Percentiles rank a stretch among this genome's conserved stretches.
phyloP scores from a whole-genome alignment of 2,329 filamentous ascomycete genomes.

The Alternaria sp. region DNA sequence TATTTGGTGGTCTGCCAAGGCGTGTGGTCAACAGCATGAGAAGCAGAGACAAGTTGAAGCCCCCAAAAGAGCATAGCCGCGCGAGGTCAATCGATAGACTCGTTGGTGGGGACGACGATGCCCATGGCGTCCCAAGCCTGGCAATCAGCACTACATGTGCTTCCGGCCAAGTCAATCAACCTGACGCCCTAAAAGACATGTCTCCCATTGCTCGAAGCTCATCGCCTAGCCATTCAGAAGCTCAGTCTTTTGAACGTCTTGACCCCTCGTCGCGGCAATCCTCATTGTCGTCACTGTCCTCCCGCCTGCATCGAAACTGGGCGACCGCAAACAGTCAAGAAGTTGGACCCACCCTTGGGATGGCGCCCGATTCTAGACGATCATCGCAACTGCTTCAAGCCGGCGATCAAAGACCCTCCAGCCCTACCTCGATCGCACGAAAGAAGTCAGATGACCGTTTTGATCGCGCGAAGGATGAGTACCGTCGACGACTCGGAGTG shows the following conservation, averaged over 20 bases:
- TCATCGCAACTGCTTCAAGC: not conserved
- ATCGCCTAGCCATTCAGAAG: conserved; percentile 56
- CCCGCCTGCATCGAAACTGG: conserved; percentile 36
- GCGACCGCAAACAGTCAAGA: conserved; percentile 34
- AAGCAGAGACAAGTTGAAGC: conserved; percentile 47
- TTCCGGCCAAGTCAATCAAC: conserved; percentile 64
- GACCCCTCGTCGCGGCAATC: conserved; percentile 47
- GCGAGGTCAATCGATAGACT: conserved; percentile 69
- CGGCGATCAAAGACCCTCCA: conserved; percentile 5
- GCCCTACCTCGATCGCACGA: conserved; percentile 20
- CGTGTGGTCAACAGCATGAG: conserved; percentile 56
- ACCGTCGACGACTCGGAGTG: conserved; percentile 44
- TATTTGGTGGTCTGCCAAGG: conserved; percentile 55
- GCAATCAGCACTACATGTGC: conserved; percentile 68
- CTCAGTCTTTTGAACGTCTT: conserved; percentile 22
- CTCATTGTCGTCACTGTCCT: conserved; percentile 48
- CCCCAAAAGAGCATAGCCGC: conserved; percentile 57
- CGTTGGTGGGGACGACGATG: conserved; percentile 66
- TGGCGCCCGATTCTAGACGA: conserved; percentile 18
- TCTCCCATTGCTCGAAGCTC: conserved; percentile 43
- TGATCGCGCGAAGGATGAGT: conserved; percentile 48
- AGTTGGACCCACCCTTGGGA: conserved; percentile 25
- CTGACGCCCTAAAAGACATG: conserved; percentile 54
- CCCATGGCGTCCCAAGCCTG: conserved; percentile 69
- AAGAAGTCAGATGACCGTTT: conserved; percentile 42